These are phyloP conservation scores for Cercospora sp. DNA, from an alignment of 2,329 filamentous ascomycete species.

Conservation along the genomic window DNA sequence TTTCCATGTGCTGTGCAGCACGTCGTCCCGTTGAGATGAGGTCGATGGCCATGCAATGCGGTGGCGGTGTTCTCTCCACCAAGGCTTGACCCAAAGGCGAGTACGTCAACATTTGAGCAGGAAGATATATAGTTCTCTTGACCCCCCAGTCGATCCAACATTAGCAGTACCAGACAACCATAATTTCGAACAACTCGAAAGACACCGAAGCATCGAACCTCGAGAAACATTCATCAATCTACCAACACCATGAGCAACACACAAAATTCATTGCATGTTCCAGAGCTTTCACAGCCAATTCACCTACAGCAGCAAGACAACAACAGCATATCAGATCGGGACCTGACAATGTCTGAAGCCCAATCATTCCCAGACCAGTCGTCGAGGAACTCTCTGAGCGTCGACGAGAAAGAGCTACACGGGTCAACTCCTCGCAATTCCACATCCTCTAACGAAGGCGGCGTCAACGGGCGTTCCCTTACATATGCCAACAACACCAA, in stretches of 20 bases:
- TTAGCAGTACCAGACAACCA: background rate
- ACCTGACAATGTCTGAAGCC: background rate
- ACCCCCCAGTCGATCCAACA: background rate
- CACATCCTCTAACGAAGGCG: background rate
- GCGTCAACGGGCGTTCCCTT: background rate
- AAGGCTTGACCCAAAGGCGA: conserved; percentile 3
- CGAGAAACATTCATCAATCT: background rate
- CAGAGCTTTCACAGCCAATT: conserved; percentile 4
- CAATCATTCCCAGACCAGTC: conserved; percentile 6
- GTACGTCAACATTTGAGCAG: conserved; percentile 3
- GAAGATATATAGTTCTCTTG: background rate
- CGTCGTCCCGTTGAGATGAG: background rate
- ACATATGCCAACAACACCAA: background rate
- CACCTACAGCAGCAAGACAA: background rate
- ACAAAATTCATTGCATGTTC: background rate
- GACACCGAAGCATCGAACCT: background rate
- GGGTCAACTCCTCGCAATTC: background rate
- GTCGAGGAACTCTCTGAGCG: background rate
- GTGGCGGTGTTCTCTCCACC: conserved; percentile 2
- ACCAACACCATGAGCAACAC: conserved; percentile 4
- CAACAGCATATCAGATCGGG: background rate
- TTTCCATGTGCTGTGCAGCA: background rate
- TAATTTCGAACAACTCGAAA: background rate
- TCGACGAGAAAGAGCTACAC: background rate
- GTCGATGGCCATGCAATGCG: background rate